Evolutionary conservation across 2,329 filamentous ascomycete species (phyloP), one percentile per base, ranked within the genome.

Genomic region (Sporothrix variecibatus): DNA sequence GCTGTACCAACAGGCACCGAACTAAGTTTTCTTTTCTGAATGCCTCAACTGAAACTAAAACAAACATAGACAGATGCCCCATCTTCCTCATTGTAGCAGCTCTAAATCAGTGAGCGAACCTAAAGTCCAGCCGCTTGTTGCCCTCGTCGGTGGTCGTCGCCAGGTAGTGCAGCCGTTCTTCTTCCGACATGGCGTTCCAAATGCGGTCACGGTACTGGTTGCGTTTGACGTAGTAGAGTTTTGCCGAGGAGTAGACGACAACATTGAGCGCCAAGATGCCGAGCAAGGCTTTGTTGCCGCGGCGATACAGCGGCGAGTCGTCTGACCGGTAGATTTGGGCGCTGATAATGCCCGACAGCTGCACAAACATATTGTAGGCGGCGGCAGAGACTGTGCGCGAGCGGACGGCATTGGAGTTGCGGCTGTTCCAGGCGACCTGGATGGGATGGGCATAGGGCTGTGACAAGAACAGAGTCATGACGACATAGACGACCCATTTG

Each of bases 341-440:
- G 0, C 81, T 79, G 46, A 84, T 82, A 67, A 87, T 85, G 69
- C 80, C 83, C 28, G 82, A 82, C 0, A 83, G 81, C 74, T 87
- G 85, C 0, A 86, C 84, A 34, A 81, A 82, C 85, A 87, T 87
- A 78, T 91, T 92, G 81, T 91, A 91, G 8, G 90, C 76, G 0
- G 89, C 89, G 0, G 87, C 86, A 0, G 87, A 87, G 11, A 92
- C 88, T 0, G 90, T 89, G 2, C 90, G 82, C 0, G 90, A 91
- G 1, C 89, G 85, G 0, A 92, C 90, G 1, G 86, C 85, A 40
- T 89, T 89, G 1, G 88, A 86, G 78, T 92, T 92, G 72, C 89
- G 85, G 3, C 88, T 89, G 1, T 86, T 90, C 80, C 89, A 87
- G 0, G 86, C 87, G 0, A 91, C 89, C 86, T 80, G 71, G 3